Percentiles rank a stretch among this genome's conserved stretches.
phyloP scores from a whole-genome alignment of 129 eudicot genomes.

The Logfia minima region DNA sequence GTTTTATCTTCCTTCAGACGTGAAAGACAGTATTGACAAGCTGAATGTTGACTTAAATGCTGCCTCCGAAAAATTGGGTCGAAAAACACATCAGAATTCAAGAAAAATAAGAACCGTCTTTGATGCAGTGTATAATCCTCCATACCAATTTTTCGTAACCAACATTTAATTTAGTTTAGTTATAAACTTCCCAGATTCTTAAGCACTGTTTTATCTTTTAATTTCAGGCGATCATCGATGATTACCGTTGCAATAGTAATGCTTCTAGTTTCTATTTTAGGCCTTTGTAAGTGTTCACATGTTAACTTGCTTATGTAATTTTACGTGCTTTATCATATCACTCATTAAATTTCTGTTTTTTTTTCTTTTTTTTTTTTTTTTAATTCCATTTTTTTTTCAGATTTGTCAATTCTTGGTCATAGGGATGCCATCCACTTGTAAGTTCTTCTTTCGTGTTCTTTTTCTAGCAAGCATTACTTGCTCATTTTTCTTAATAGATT shows the following conservation, averaged over 20 bases:
- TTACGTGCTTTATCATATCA: not conserved
- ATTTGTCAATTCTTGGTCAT: conserved; percentile 69
- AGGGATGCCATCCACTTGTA: conserved; percentile 75
- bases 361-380: not conserved
- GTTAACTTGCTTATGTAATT: not conserved
- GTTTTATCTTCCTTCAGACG: conserved; percentile 77
- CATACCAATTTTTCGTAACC: not conserved
- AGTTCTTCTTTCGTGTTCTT: conserved; percentile 31
- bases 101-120: conserved; percentile 63
- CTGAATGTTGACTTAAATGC: conserved; percentile 57
- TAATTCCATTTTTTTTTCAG: conserved; percentile 37
- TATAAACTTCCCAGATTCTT: conserved; percentile 1
- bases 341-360: not conserved
- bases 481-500: conserved; percentile 21
- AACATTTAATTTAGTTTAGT: not conserved
- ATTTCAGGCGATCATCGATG: conserved; percentile 72
- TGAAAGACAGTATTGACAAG: conserved; percentile 68
- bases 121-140: conserved; percentile 62
- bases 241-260: conserved; percentile 71
- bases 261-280: conserved; percentile 73
- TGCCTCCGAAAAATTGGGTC: conserved; percentile 62
- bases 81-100: conserved; percentile 71
- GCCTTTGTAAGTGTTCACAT: conserved; percentile 69
- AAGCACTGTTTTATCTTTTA: not conserved
- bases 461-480: not conserved